phyloP scores from a whole-genome alignment of 768 basidiomycete genomes.

The Psilocybe subaeruginosa region DNA sequence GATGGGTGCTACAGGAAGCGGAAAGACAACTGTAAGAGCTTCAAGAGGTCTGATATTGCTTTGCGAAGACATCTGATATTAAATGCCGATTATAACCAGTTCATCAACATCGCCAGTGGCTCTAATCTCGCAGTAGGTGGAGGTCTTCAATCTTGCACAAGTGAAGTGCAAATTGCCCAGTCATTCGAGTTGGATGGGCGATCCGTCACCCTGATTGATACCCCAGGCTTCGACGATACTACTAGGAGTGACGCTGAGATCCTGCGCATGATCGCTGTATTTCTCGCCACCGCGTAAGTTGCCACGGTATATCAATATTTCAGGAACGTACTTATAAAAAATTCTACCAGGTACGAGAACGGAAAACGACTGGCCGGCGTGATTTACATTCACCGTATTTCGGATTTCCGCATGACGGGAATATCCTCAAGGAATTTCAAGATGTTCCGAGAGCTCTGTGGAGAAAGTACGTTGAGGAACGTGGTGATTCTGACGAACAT shows the following conservation, averaged over 20 bases:
- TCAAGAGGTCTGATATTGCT: not conserved
- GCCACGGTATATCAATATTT: not conserved
- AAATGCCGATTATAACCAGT: conserved; percentile 32
- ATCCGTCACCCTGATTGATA: conserved; percentile 52
- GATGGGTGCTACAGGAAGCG: conserved; percentile 40
- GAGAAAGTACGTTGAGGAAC: conserved; percentile 48
- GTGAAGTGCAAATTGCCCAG: conserved; percentile 39
- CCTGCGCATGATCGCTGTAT: conserved; percentile 47
- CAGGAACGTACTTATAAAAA: no score
- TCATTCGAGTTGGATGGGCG: conserved; percentile 45
- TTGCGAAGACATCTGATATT: not conserved
- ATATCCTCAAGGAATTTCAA: conserved; percentile 49
- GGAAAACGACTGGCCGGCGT: conserved; percentile 47
- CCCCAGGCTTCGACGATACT: conserved; percentile 63
- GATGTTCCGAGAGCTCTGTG: conserved; percentile 56
- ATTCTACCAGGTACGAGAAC: conserved; percentile 27
- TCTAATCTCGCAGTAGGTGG: conserved; percentile 45
- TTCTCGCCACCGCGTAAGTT: conserved; percentile 34
- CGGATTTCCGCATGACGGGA: conserved; percentile 50
- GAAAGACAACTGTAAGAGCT: conserved; percentile 35
- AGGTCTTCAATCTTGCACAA: conserved; percentile 53
- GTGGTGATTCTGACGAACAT: conserved; percentile 56
- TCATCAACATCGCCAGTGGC: conserved; percentile 54
- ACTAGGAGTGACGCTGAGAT: conserved; percentile 47
- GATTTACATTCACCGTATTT: conserved; percentile 57